Percentiles rank a stretch among this genome's conserved stretches.
phyloP scores from a whole-genome alignment of 2,329 filamentous ascomycete species.

The Beauveria scarabaeidicola region DNA sequence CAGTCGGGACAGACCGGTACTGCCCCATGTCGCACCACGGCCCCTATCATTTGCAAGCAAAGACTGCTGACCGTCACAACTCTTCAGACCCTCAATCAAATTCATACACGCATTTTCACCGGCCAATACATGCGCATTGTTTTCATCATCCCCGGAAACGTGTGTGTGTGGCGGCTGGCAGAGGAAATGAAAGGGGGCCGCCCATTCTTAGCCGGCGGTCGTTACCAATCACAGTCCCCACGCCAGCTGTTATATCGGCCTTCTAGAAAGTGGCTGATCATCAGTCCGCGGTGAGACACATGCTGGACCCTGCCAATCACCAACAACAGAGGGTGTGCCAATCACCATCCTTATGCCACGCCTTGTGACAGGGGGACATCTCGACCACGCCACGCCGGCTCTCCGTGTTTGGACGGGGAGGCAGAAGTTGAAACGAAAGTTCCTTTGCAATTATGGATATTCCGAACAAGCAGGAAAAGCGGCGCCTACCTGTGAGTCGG shows the following conservation, averaged over 20 bases:
- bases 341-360: not conserved
- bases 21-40: not conserved
- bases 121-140: not conserved
- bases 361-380: constrained; percentile 1
- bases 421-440: constrained; percentile 7
- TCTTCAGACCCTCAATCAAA: not conserved
- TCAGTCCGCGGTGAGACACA: constrained; percentile 8
- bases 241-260: not conserved
- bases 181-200: constrained; percentile 8
- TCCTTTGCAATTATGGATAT: not conserved
- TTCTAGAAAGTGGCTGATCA: constrained; percentile 10
- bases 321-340: constrained; percentile 1
- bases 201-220: not conserved
- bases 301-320: constrained; percentile 8
- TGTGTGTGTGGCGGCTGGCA: not conserved
- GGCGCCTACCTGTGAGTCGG: not conserved
- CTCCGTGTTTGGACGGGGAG: not conserved
- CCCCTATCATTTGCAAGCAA: not conserved
- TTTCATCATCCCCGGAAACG: not conserved
- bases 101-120: not conserved
- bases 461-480: not conserved
- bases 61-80: not conserved
- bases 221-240: not conserved
- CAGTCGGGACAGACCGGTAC: constrained; percentile 4
- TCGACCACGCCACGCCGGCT: not conserved